These are phyloP conservation scores for Umbelopsis ramanniana DNA, from an alignment of 192 early-diverging fungal species.

Conservation along the genomic window DNA sequence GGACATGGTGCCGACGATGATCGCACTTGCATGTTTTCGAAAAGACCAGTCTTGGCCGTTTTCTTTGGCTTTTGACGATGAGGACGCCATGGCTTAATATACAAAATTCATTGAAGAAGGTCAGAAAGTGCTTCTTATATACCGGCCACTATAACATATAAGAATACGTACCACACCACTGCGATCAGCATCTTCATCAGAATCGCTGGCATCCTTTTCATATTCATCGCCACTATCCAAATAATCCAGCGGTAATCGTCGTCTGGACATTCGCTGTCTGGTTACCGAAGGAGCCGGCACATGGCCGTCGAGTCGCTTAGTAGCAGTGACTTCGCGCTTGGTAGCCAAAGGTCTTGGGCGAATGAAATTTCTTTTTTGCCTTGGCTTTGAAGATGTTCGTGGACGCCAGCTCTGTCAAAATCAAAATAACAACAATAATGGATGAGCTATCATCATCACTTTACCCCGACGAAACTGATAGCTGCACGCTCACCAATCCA, in stretches of 20 bases:
- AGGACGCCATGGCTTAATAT: slow-evolving; percentile 4
- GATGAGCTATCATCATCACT: no score
- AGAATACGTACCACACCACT: neutral
- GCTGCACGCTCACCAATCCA: neutral
- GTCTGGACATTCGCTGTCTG: neutral
- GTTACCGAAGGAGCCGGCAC: neutral
- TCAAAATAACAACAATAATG: neutral
- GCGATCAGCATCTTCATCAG: neutral
- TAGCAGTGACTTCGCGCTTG: neutral
- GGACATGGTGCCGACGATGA: neutral
- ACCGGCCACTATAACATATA: neutral
- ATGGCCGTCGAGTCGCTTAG: neutral
- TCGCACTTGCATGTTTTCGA: slow-evolving; percentile 9
- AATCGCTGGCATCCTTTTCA: slow-evolving; percentile 11
- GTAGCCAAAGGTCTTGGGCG: neutral
- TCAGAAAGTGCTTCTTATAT: neutral
- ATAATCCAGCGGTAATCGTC: slow-evolving; percentile 7
- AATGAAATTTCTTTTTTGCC: neutral
- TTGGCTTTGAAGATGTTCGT: neutral
- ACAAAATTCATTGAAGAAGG: neutral
- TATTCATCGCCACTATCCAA: slow-evolving; percentile 8
- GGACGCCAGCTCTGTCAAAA: slow-evolving; percentile 3
- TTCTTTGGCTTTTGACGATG: neutral
- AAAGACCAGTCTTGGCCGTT: neutral
- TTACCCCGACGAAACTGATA: no score